phyloP scores from a whole-genome alignment of 306 rosid genomes.

The Prosopis cineraria region DNA sequence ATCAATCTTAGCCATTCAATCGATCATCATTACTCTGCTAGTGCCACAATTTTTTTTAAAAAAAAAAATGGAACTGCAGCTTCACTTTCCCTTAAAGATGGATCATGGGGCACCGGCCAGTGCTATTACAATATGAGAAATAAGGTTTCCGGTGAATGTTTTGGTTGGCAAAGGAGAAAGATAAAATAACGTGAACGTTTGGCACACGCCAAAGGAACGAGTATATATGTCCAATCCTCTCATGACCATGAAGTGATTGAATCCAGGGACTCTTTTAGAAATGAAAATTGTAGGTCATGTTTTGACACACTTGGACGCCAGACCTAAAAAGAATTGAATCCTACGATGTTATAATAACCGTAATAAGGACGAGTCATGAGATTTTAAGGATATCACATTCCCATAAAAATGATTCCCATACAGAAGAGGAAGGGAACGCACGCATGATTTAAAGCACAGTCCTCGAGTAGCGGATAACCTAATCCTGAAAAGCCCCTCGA shows the following conservation, averaged over 20 bases:
- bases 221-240: too few species aligned
- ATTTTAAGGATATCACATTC: neutral
- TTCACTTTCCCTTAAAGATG: neutral
- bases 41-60: neutral
- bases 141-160: neutral
- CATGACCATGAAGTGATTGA: too few species aligned
- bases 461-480: neutral
- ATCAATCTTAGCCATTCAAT: slow-evolving; percentile 9
- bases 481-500: slow-evolving; percentile 7
- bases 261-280: too few species aligned
- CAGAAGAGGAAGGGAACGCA: neutral
- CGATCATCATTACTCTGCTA: slow-evolving; percentile 28
- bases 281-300: neutral
- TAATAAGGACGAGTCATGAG: neutral
- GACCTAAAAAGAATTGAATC: neutral
- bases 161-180: neutral
- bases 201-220: too few species aligned
- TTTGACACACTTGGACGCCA: neutral
- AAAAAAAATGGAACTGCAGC: neutral
- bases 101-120: neutral
- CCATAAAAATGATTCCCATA: neutral
- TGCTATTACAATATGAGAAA: slow-evolving; percentile 5
- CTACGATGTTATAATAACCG: neutral
- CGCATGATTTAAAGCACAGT: neutral
- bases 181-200: neutral